phyloP scores from a whole-genome alignment of 2,329 filamentous ascomycete species.

The Thyridium curvatum region DNA sequence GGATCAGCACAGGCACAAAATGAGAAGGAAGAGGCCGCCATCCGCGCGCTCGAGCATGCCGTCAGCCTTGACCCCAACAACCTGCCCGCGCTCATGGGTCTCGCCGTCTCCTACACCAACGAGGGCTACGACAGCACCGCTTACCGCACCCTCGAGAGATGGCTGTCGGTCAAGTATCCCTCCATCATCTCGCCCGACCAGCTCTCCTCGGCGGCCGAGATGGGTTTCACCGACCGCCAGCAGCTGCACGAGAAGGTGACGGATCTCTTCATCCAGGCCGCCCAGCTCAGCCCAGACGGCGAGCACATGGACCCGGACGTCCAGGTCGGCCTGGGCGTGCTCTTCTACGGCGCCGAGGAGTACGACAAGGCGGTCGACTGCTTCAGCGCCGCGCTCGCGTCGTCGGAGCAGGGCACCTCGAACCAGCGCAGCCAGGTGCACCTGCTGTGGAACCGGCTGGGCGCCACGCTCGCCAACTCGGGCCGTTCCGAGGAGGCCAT shows the following conservation, averaged over 20 bases:
- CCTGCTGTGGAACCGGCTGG: constrained; percentile 93
- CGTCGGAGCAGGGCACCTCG: constrained; percentile 73
- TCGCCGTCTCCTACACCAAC: constrained; percentile 96
- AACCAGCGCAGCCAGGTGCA: constrained; percentile 86
- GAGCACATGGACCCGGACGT: constrained; percentile 98
- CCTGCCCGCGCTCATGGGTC: constrained; percentile 83
- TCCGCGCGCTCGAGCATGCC: constrained; percentile 86
- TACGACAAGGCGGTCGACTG: constrained; percentile 99
- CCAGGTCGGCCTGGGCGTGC: constrained; percentile 90
- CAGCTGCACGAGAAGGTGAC: constrained; percentile 87
- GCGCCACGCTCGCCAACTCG: constrained; percentile 91
- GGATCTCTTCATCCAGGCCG: constrained; percentile 83
- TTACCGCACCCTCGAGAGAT: constrained; percentile 92
- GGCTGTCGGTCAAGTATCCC: constrained; percentile 94
- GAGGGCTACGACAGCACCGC: constrained; percentile 97
- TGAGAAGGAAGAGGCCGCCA: constrained; percentile 94
- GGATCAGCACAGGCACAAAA: constrained; percentile 94
- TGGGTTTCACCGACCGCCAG: constrained; percentile 91
- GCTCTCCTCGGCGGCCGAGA: constrained; percentile 68
- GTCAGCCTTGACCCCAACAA: constrained; percentile 84
- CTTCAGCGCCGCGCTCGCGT: constrained; percentile 86
- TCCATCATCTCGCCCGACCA: constrained; percentile 67
- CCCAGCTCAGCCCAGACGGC: constrained; percentile 84
- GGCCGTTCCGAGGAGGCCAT: constrained; percentile 94
- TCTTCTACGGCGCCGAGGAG: constrained; percentile 97